A percentile compares a stretch with the other conserved stretches of the same genome.
phyloP scores from a whole-genome alignment of 495 filamentous ascomycete genomes.

The Penicillium manginii region DNA sequence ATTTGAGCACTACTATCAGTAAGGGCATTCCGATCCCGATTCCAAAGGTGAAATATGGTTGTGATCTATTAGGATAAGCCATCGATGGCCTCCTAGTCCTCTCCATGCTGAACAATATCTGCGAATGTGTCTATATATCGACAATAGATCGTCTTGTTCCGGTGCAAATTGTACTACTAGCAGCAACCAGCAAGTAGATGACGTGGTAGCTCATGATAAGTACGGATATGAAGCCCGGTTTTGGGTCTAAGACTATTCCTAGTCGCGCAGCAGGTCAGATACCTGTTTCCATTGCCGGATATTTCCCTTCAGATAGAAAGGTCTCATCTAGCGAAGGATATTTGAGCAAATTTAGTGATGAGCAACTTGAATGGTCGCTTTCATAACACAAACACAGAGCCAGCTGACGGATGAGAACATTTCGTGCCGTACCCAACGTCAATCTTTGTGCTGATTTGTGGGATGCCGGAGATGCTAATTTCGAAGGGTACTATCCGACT shows the following conservation, averaged over 20 bases:
- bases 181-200: background rate
- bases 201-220: background rate
- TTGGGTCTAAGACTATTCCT: background rate
- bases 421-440: background rate
- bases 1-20: background rate
- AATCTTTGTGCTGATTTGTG: background rate
- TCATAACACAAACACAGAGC: background rate
- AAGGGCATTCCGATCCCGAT: background rate
- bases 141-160: too few species aligned
- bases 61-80: too few species aligned
- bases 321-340: too few species aligned
- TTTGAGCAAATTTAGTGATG: background rate
- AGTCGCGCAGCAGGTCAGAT: background rate
- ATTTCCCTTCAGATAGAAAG: background rate
- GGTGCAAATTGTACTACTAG: too few species aligned
- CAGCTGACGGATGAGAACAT: background rate
- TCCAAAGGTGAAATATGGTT: too few species aligned
- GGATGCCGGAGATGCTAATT: background rate
- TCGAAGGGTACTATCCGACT: background rate
- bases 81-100: too few species aligned
- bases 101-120: too few species aligned
- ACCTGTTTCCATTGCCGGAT: background rate
- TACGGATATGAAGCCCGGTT: background rate
- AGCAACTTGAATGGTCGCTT: background rate
- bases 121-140: too few species aligned